phyloP scores from a whole-genome alignment of 2,329 filamentous ascomycete genomes.

The Verticillium tricorpus region DNA sequence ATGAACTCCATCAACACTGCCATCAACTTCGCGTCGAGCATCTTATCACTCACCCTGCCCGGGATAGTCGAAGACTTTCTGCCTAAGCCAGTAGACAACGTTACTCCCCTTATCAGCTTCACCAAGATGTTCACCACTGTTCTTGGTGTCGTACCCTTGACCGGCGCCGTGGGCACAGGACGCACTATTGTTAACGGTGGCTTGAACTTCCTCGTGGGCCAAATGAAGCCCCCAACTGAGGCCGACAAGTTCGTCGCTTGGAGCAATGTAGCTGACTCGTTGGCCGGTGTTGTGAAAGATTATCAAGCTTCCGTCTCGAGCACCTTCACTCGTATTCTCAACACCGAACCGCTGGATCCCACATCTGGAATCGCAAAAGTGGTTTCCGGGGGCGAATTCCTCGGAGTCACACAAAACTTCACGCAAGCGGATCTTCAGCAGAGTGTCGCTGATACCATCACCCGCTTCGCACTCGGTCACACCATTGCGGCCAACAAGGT shows the following conservation, averaged over 20 bases:
- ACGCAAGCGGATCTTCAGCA: slow-evolving; percentile 11
- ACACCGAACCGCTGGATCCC: slow-evolving; percentile 8
- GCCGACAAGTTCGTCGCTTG: slow-evolving; percentile 4
- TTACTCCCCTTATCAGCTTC: slow-evolving; percentile 7
- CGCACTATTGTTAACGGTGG: background rate
- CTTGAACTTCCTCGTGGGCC: slow-evolving; percentile 1
- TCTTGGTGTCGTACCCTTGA: slow-evolving; percentile 7
- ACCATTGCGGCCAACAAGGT: slow-evolving; percentile 8
- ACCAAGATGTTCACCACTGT: slow-evolving; percentile 7
- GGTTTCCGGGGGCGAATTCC: slow-evolving; percentile 8
- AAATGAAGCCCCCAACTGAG: slow-evolving; percentile 2
- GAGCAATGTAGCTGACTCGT: slow-evolving; percentile 2
- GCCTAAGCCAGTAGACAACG: slow-evolving; percentile 6
- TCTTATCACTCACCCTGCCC: slow-evolving; percentile 8
- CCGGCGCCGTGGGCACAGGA: slow-evolving; percentile 1
- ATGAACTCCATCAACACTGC: slow-evolving; percentile 10
- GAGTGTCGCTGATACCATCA: slow-evolving; percentile 4
- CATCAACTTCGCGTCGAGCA: slow-evolving; percentile 10
- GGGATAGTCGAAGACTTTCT: slow-evolving; percentile 11
- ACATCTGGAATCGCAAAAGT: slow-evolving; percentile 4
- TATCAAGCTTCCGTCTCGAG: slow-evolving; percentile 5
- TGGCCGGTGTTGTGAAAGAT: slow-evolving; percentile 6
- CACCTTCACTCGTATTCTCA: slow-evolving; percentile 4
- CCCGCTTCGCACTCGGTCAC: slow-evolving; percentile 6
- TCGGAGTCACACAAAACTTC: slow-evolving; percentile 9